Evolutionary conservation across 176 grass and related monocot species (phyloP), one percentile per base, ranked within the genome.

Genomic region (Eremochloa ophiuroides): DNA sequence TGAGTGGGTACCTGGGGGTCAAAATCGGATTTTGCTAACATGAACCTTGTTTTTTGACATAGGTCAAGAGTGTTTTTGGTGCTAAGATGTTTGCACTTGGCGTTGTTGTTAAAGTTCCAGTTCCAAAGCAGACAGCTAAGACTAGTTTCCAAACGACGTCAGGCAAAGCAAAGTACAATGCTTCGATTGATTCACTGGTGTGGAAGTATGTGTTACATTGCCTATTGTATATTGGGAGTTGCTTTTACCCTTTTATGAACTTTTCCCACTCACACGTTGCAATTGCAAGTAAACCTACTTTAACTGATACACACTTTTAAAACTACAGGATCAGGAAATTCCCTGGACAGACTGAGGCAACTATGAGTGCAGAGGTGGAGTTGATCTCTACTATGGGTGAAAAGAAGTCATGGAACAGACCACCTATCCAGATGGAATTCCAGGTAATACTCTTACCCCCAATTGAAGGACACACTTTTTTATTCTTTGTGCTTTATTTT

Each of bases 71-170:
- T 70, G 93, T 94, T 55, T 95, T 95, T 55, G 97, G 93, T 79
- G 93, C 97, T 38, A 99, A 99, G 85, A 95, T 99, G 97, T 99
- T 99, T 87, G 97, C 97, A 69, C 91, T 99, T 81, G 97, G 97
- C 20, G 97, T 99, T 25, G 93, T 99, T 10, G 87, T 99, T 37
- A 99, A 95, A 89, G 89, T 99, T 48, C 97, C 97, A 30, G 97
- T 99, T 84, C 97, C 97, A 64, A 99, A 99, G 77, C 97, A 99
- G 89, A 99, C 97, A 40, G 97, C 97, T 42, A 99, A 99, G 76
- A 91, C 93, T 44, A 99, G 93, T 86, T 99, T 99, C 87, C 97
- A 99, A 85, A 92, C 94, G 62, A 99, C 97, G 37, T 88, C 91
- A 81, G 93, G 97, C 85, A 95, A 94, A 93, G 97, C 97, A 42